These are phyloP conservation scores for Rubroshorea leprosula DNA, from an alignment of 345 rosid genomes.

Conservation along the genomic window DNA sequence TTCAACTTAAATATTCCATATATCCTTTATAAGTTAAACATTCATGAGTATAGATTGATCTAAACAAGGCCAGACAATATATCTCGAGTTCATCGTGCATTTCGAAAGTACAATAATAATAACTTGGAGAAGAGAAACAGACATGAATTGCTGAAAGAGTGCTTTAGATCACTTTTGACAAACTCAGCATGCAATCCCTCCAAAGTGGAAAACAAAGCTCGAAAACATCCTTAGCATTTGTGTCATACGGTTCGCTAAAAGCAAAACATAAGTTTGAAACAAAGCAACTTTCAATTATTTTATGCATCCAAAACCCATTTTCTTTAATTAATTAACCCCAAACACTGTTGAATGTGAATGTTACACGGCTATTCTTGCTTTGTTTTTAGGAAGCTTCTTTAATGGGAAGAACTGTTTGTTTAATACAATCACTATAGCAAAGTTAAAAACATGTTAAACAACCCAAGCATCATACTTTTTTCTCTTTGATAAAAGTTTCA, in stretches of 20 bases:
- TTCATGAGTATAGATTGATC: too few species aligned
- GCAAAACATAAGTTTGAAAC: slow-evolving; percentile 16
- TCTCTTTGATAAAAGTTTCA: slow-evolving; percentile 25
- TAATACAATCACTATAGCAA: neutral
- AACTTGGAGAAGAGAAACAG: too few species aligned
- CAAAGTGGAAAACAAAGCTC: neutral
- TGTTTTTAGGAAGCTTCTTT: neutral
- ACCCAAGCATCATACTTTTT: too few species aligned
- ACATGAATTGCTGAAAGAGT: neutral
- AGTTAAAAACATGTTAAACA: neutral
- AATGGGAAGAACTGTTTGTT: neutral
- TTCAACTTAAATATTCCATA: too few species aligned
- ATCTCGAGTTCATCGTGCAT: too few species aligned
- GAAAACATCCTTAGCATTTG: slow-evolving; percentile 6
- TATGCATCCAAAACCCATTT: neutral
- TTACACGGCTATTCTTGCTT: neutral
- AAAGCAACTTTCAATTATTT: neutral
- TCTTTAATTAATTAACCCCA: neutral
- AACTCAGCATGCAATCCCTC: neutral
- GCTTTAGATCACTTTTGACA: neutral
- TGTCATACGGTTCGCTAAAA: slow-evolving; percentile 41
- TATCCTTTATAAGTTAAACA: too few species aligned
- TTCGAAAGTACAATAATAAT: too few species aligned
- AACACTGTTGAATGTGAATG: neutral
- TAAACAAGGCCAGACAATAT: too few species aligned